Base-by-base conservation (phyloP, 495 filamentous ascomycete genomes). In the Penicillium subrubescens region DNA sequence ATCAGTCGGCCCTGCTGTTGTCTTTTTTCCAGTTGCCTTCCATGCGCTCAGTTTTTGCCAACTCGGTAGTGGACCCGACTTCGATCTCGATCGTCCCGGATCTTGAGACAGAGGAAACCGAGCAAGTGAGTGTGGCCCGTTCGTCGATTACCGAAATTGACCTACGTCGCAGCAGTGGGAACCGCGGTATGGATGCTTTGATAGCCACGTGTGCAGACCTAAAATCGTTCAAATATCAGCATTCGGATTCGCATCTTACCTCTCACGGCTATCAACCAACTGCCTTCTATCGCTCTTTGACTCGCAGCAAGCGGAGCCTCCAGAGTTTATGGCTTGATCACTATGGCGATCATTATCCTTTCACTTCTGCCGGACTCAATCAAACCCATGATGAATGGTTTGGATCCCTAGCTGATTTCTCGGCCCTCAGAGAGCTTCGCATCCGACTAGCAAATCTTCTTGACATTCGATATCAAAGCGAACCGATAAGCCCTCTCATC, bases 171-270 rank as follows among this genome's bases (percentile, higher is more conserved):
- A 79, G 76, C 65, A 76, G 73, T 27, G 75, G 70, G 2, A 66
- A 65, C 5, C 53, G 67, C 1, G 76, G 76, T 23, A 73, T 79
- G 68, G 58, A 71, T 27, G 53, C 35, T 5, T 29, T 77, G 31
- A 60, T 77, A 11, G 25, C 60, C 7, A 66, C 67, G 0, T 79
- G 76, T 61, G 39, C 69, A 7, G 58, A 66, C 1, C 60, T 79
- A 29, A 71, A 65, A 21, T 74, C 72, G 3, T 77, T 79, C 61
- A 77, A 77, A 53, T 76, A 79, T 41, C 76, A 79, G 44, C 76
- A 79, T 60, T 75, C 73, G 0, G 75, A 79, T 54, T 66, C 67
- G 3, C 69, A 75, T 34, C 37, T 75, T 11, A 57, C 63, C 2
- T 67, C 72, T 0, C 64, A 71, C 35, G 75, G 72, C 1, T 79